Evolutionary conservation across 305 asterid genomes (phyloP).

Genomic region (Fraxinus nigra): DNA sequence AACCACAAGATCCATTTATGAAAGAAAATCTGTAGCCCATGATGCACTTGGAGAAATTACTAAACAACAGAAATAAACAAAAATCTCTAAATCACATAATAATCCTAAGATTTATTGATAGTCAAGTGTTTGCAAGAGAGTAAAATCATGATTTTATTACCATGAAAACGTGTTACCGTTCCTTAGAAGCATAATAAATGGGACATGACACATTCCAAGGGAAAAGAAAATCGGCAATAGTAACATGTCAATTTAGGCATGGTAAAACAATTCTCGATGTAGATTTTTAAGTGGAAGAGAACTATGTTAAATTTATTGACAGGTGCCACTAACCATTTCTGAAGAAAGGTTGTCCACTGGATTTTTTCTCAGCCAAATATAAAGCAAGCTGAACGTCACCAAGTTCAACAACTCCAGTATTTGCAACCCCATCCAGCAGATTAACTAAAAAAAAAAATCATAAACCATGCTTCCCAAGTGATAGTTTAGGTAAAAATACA

Average conservation of each 20-base stretch:
- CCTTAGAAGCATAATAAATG: neutral
- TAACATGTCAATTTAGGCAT: neutral
- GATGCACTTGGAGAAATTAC: neutral
- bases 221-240: neutral
- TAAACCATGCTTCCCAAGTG: constrained; percentile 12
- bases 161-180: neutral
- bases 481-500: constrained; percentile 18
- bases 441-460: constrained; percentile 37
- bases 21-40: neutral
- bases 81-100: neutral
- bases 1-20: neutral
- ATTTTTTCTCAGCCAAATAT: constrained; percentile 79
- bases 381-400: constrained; percentile 69
- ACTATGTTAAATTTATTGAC: constrained; percentile 13
- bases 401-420: constrained; percentile 75
- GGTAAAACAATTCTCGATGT: neutral
- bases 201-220: constrained; percentile 1
- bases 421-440: constrained; percentile 79
- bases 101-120: neutral
- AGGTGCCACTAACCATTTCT: constrained; percentile 59
- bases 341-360: constrained; percentile 75
- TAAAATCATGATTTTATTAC: neutral
- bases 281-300: constrained; percentile 4
- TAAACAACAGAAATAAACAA: neutral
- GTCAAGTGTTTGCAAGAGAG: neutral